Evolutionary conservation across 208 protist genomes (phyloP).

Genomic region (Crithidia acanthocephali): DNA sequence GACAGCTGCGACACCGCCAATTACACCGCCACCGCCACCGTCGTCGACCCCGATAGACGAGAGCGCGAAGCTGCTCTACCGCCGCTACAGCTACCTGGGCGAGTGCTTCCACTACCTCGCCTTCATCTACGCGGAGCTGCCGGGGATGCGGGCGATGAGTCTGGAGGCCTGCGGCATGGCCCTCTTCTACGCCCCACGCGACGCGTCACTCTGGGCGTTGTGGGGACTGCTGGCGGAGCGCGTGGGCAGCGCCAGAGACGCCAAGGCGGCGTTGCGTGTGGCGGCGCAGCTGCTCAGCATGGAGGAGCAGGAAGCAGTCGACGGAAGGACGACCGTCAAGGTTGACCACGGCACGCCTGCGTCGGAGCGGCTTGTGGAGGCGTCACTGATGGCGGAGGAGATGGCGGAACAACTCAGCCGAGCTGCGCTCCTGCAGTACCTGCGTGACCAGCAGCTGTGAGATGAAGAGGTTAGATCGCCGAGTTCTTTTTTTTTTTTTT

Average conservation of each 20-base stretch:
- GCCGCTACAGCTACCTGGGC: conserved; percentile 30
- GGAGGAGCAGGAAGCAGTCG: not conserved
- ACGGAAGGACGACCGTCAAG: not conserved
- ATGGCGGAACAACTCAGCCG: not conserved
- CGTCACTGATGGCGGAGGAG: not conserved
- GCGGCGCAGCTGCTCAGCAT: conserved; percentile 12
- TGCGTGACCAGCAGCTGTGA: not conserved
- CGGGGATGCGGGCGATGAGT: conserved; percentile 5
- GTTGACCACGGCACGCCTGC: not conserved
- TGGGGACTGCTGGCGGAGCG: not conserved
- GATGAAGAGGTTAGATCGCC: too few relatives aligned
- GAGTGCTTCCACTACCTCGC: conserved; percentile 35
- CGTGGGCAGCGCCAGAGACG: conserved; percentile 1
- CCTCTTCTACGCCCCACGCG: conserved; percentile 18
- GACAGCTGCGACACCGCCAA: not conserved
- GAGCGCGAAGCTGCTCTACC: not conserved
- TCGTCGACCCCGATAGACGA: not conserved
- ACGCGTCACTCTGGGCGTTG: conserved; percentile 17
- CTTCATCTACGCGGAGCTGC: conserved; percentile 28
- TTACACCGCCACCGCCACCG: not conserved
- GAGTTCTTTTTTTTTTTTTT: not conserved
- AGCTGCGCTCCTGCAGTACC: not conserved
- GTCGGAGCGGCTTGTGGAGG: not conserved
- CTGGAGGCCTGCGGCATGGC: conserved; percentile 20
- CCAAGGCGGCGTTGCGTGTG: conserved; percentile 1